phyloP scores from a whole-genome alignment of 495 filamentous ascomycete genomes.

The Xylaria bambusicola region DNA sequence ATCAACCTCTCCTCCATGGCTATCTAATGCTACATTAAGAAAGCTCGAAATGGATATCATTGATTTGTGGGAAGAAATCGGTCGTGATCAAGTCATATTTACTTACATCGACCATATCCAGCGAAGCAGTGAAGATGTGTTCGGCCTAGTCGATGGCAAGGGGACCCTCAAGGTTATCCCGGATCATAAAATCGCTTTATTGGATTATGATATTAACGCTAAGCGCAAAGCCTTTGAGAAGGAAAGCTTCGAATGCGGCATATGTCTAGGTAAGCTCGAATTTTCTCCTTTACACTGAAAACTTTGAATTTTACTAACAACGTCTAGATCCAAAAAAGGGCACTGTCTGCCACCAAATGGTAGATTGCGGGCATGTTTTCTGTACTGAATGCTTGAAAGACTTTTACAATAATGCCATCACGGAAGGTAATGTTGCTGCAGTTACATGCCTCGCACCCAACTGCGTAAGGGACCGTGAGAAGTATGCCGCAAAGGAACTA shows the following conservation, averaged over 20 bases:
- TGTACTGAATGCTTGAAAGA: conserved; percentile 81
- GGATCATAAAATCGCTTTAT: conserved; percentile 68
- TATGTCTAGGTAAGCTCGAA: conserved; percentile 65
- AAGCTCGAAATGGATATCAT: conserved; percentile 62
- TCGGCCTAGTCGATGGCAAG: conserved; percentile 63
- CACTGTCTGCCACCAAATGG: conserved; percentile 70
- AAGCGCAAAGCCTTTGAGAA: conserved; percentile 74
- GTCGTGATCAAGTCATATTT: conserved; percentile 74
- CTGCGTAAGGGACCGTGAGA: conserved; percentile 65
- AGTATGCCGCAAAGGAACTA: conserved; percentile 29
- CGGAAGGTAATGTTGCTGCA: conserved; percentile 74
- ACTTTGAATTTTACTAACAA: conserved; percentile 28
- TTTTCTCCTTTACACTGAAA: conserved; percentile 5
- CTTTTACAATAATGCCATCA: conserved; percentile 86
- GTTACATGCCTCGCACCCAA: conserved; percentile 76
- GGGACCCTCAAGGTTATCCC: conserved; percentile 55
- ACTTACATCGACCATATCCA: conserved; percentile 86
- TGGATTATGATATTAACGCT: conserved; percentile 76
- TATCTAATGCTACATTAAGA: conserved; percentile 59
- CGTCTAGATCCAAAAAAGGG: conserved; percentile 87
- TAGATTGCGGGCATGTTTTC: conserved; percentile 86
- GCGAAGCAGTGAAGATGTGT: conserved; percentile 73
- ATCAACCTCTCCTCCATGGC: conserved; percentile 67
- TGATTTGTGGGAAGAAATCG: conserved; percentile 80
- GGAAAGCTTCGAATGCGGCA: conserved; percentile 84